Base-by-base conservation (phyloP, 202 grass and related monocot genomes). In the Musa balbisiana region DNA sequence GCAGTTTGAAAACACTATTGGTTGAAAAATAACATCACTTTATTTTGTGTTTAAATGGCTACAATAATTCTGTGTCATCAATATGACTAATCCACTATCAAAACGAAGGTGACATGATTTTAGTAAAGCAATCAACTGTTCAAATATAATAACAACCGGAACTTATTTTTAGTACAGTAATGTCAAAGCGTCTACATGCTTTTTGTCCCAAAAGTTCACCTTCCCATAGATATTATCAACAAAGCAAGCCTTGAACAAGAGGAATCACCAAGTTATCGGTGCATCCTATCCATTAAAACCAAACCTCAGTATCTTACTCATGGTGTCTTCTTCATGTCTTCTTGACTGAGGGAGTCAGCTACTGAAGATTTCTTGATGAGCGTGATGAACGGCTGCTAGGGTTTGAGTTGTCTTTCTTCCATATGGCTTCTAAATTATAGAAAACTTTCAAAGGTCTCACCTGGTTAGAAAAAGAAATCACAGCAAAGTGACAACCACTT, bases 401-500 rank as follows among this genome's bases (percentile, higher is more conserved):
- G 55, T 78, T 80, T 59, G 84, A 84, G 16, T 69, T 71, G 52
- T 92, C 88, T 81, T 92, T 98, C 80, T 90, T 98, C 83, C 88
- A 86, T 79, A 94, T 87, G 58, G 88, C 86, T 76, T 94, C 87
- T 1, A 94, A 81, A 82, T 86, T 83, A 50, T 89, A 74, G 67
- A 98, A 91, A 90, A 89, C 93, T 76, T 53, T 90, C 29, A 97
- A 73, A 23, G 90, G 82, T 77, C 79, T 94, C 62, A 80, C 81
- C 95, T 94, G 78, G 67, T 55, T 51, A 63, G 76, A 79, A 19
- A 12, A 55, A 50, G 27, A 2, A 5, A 52, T 13, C 14, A 43
- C 14, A 16, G 22, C 25, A 27, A 65, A 65, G 5, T 43, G 33
- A 43, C 0, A 1, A 43, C 4, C 33, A 43, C 33, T 43, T 43